Evolutionary conservation across 2,329 filamentous ascomycete species (phyloP), one percentile per base, ranked within the genome.

Genomic region (Geoglossum cookeanum): DNA sequence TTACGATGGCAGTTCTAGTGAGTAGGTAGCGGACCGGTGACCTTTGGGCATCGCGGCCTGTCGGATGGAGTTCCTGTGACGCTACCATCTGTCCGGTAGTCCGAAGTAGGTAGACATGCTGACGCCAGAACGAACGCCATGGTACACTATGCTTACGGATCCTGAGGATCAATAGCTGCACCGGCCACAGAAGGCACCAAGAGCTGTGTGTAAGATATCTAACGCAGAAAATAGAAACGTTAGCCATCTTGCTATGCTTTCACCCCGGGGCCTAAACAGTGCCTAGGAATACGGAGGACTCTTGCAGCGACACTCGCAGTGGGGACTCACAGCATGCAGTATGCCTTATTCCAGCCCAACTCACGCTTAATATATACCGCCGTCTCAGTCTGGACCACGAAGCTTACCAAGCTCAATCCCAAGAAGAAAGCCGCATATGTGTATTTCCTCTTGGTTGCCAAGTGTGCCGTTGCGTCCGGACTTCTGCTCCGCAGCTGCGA

Each of bases 321-420:
- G 44, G 30, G 57, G 33, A 68, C 72, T 72, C 72, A 96, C 76
- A 98, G 80, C 92, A 98, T 98, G 75, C 88, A 94, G 73, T 96
- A 98, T n/a, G 92, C 87, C 74, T 98, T 98, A 72, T 94, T 81
- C 92, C 92, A 98, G 61, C 85, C 82, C 61, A 96, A 72, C 59
- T 92, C 83, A 68, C 91, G 84, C 72, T 97, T 91, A 60, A 98
- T 92, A 71, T 96, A 90, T 8, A 94, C 83, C 9, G 90, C 91
- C 57, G 94, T 88, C 75, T 97, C 91, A 3, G 92, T 97, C 77
- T 98, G 92, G 4, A 95, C 75, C 53, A 88, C 87, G 68, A 98
- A 98, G 66, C 86, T 85, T 59, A 94, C 73, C 65, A 98, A 75
- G 66, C 86, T 92, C 63, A 96, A 67, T 33, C 84, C 71, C 60